phyloP scores from a whole-genome alignment of 2,329 filamentous ascomycete genomes.

The Clarireedia paspali region DNA sequence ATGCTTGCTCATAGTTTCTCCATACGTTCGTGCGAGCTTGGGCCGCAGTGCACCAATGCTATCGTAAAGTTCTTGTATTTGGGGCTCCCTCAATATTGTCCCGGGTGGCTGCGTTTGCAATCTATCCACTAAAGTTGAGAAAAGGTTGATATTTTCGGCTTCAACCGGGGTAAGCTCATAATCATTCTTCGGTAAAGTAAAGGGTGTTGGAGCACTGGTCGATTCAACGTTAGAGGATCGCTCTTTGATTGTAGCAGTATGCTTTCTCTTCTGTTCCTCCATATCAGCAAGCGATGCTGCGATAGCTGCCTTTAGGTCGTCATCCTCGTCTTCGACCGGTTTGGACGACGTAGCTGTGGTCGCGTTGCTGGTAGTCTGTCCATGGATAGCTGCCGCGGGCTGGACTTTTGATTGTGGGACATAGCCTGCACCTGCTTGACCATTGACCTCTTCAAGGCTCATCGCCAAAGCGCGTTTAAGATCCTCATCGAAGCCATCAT shows the following conservation, averaged over 20 bases:
- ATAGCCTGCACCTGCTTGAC: conserved; percentile 62
- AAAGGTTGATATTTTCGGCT: conserved; percentile 95
- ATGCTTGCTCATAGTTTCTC: conserved; percentile 99
- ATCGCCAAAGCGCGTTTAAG: conserved; percentile 89
- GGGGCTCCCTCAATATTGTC: conserved; percentile 91
- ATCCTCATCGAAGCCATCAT: conserved; percentile 91
- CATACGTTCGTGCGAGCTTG: conserved; percentile 90
- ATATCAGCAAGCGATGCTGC: conserved; percentile 92
- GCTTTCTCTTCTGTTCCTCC: conserved; percentile 94
- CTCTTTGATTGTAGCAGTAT: conserved; percentile 75
- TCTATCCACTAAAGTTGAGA: conserved; percentile 87
- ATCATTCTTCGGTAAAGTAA: conserved; percentile 71
- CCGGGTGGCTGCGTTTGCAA: conserved; percentile 92
- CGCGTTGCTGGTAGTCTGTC: conserved; percentile 19
- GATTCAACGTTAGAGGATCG: conserved; percentile 53
- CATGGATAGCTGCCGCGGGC: conserved; percentile 18
- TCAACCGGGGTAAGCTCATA: conserved; percentile 92
- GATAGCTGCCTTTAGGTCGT: conserved; percentile 89
- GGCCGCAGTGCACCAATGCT: conserved; percentile 90
- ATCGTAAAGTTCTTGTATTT: conserved; percentile 97
- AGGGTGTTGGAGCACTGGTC: conserved; percentile 42
- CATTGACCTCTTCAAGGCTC: conserved; percentile 90
- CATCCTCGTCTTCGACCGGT: conserved; percentile 76
- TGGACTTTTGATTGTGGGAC: conserved; percentile 53
- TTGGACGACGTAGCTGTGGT: conserved; percentile 33